Conservation (phyloP, 805 yeast genomes). For the Lachancea quebecensis region DNA sequence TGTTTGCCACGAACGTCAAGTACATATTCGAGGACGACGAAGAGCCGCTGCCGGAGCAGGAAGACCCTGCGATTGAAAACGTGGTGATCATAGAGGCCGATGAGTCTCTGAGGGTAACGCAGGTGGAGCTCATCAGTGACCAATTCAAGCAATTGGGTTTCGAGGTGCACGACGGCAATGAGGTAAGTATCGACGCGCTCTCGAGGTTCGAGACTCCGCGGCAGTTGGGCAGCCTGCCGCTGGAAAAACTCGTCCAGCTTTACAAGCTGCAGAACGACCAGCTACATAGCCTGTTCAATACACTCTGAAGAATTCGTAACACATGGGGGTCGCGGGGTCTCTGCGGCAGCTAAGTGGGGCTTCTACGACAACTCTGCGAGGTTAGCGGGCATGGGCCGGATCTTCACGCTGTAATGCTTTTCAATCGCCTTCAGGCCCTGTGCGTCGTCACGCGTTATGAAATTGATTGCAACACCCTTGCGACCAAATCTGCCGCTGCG, state of each 20-base stretch:
- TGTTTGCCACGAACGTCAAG: constrained; percentile 25
- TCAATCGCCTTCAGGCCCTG: constrained; percentile 77
- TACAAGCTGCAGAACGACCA: constrained; percentile 5
- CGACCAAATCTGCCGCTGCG: constrained; percentile 98
- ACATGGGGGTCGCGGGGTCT: too few relatives aligned
- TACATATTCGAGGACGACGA: constrained; percentile 30
- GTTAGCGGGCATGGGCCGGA: constrained; percentile 87
- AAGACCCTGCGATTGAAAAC: constrained; percentile 20
- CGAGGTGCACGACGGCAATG: constrained; percentile 7
- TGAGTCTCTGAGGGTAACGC: constrained; percentile 12
- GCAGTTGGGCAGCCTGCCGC: background rate
- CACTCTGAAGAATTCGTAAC: constrained; percentile 1
- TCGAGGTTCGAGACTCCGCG: constrained; percentile 23
- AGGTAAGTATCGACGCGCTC: constrained; percentile 23
- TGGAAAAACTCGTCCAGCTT: constrained; percentile 4
- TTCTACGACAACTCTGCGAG: constrained; percentile 40
- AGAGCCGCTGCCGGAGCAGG: constrained; percentile 7
- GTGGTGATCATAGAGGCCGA: constrained; percentile 23
- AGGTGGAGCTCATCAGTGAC: constrained; percentile 26
- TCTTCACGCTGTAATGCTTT: constrained; percentile 81
- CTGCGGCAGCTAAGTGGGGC: background rate
- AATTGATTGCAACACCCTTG: constrained; percentile 95
- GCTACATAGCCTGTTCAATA: constrained; percentile 4
- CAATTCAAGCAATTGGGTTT: constrained; percentile 21
- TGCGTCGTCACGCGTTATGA: constrained; percentile 75